Conservation (phyloP, 139 green algal genomes). For the Coccomyxa sp. region DNA sequence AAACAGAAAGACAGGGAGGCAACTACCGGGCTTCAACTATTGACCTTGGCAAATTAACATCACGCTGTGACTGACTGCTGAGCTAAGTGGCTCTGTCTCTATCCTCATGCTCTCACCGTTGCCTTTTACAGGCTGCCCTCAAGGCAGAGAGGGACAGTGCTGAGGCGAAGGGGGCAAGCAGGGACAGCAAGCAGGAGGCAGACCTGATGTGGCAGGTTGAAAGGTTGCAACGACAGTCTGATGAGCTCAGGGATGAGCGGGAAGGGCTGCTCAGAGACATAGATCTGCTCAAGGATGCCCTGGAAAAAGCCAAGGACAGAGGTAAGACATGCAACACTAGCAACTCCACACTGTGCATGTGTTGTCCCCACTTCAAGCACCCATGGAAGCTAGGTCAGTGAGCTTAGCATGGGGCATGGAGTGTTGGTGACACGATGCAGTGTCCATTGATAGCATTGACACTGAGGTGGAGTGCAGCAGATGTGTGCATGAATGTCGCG, state of each 20-base stretch:
- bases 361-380: neutral
- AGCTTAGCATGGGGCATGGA: neutral
- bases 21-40: neutral
- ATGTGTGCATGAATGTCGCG: neutral
- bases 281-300: neutral
- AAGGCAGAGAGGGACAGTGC: neutral
- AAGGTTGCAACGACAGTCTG: constrained; percentile 12
- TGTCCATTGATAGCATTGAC: neutral
- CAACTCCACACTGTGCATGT: neutral
- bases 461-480: neutral
- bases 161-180: too few species aligned
- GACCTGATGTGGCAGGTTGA: constrained; percentile 23
- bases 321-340: neutral
- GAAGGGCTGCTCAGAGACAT: neutral
- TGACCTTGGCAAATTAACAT: neutral
- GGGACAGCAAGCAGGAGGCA: constrained; percentile 4
- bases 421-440: neutral
- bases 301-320: neutral
- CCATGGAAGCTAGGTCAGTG: neutral
- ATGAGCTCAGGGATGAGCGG: constrained; percentile 3
- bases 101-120: neutral
- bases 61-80: constrained; percentile 10
- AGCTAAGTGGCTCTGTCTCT: neutral
- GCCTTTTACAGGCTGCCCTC: neutral
- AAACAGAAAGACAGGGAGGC: too few species aligned